Conservation (phyloP, 1,284 basidiomycete species). For the Crucibulum parvulum region DNA sequence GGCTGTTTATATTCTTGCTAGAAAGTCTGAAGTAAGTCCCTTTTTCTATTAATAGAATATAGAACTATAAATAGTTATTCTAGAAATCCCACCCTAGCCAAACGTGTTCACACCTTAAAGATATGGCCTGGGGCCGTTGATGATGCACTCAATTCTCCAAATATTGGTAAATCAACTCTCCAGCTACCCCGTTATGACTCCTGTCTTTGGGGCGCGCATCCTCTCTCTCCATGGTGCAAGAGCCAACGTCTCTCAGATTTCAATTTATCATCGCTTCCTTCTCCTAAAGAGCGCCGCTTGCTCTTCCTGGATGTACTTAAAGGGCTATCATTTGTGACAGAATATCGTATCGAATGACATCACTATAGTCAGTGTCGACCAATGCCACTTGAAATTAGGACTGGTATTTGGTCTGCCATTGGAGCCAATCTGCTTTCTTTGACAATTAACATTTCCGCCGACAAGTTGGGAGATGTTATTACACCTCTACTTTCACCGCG, state of each 20-base stretch:
- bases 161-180: not conserved
- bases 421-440: not conserved
- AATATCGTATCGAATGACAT: not conserved
- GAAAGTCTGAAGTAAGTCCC: conserved; percentile 16
- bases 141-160: not conserved
- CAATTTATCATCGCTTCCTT: not conserved
- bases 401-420: not conserved
- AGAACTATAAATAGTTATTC: not conserved
- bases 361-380: not conserved
- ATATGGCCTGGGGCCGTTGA: not conserved
- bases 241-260: not conserved
- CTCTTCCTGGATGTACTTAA: not conserved
- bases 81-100: not conserved
- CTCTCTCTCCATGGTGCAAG: not conserved
- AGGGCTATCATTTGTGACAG: not conserved
- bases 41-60: not conserved
- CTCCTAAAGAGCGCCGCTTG: not conserved
- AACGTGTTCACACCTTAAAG: not conserved
- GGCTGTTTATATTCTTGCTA: conserved; percentile 16
- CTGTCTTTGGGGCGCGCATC: not conserved
- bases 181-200: not conserved
- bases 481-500: not conserved
- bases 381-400: not conserved
- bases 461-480: not conserved
- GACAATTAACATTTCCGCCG: not conserved